Base-by-base conservation (phyloP, 345 rosid species). In the Arabis hirsuta region DNA sequence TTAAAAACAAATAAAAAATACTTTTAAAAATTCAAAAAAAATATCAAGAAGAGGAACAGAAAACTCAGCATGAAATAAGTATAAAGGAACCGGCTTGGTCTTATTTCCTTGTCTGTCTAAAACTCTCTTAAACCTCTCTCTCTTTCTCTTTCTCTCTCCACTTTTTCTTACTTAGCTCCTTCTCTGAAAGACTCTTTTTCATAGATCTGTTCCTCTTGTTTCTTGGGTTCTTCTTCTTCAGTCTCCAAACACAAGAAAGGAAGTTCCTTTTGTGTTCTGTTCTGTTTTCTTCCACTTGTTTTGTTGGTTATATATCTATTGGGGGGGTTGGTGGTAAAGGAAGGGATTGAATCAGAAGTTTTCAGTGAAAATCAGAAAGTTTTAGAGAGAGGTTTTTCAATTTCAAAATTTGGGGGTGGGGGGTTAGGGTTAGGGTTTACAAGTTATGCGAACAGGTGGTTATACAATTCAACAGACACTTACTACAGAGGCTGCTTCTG, bases 371-470 rank as follows among this genome's bases (percentile, higher is more conserved):
- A 51, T 12, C 36, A 75, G 43, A 71, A 27, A 57, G 72, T 67
- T 71, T 51, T 64, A 27, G 4, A 14, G 19, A 50, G 79, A 46
- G 76, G 66, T 11, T 24, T 22, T 51, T 14, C 46, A 60, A 29
- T 43, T 60, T 61, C 69, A 67, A 67, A 65, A 48, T 26, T 51
- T 19, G 63, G 79, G 79, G 79, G 73, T 39, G 73, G 81, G 81
- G 78, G 81, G 86, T 89, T 85, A 80, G 88, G 90, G 87, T 65
- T 77, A 72, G 81, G 86, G 84, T 82, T 76, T 71, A 72, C 82
- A 84, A 90, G 93, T 88, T 80, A 92, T 92, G 98, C 96, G 98
- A 82, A 84, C 96, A 84, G 96, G 96, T 82, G 90, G 84, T 66
- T 88, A 87, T 78, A 84, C 98, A 60, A 87, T 86, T 65, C 98